Base-by-base conservation (phyloP, 2,329 filamentous ascomycete species). In the Colletotrichum somersetense region DNA sequence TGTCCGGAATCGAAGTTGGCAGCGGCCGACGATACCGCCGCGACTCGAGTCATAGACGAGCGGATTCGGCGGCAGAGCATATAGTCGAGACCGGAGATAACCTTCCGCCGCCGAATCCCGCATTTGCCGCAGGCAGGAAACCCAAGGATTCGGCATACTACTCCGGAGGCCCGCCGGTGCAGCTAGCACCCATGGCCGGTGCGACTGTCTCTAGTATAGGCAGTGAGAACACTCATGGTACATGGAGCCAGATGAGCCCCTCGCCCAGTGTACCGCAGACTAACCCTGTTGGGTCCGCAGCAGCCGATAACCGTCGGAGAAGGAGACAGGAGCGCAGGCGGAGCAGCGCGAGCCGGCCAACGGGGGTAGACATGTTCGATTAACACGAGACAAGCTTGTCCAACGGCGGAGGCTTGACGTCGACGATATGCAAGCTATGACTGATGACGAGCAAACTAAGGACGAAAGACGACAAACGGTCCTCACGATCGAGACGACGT, bases 61-160 rank as follows among this genome's bases (percentile, higher is more conserved):
- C 84, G 1, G 86, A 88, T 75, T 75, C 79, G n/a, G 81, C 81
- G 20, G 85, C 84, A 1, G 88, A 89, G 77, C 79, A 81, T 52
- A 79, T 79, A 16, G 80, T 80, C 0, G 86, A 87, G 56, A 80
- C 78, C 26, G 76, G 68, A 38, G 67, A 81, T 23, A 83, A 86
- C 6, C 77, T 90, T 2, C 85, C 85, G 14, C 89, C 89, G 2
- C 89, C 89, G 0, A 85, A 87, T 67, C 88, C 89, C 12, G 83
- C 87, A 7, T 90, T 89, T 76, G 87, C 88, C 6, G 85, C 84
- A 0, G 82, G 83, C 71, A 84, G 85, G 76, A 82, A 80, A 14
- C 79, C 80, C 2, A 91, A 91, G 76, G 89, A 91, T 76, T 89
- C 88, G 56, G 88, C 88, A 11, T 91, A 91, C 76, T 91, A 89